Evolutionary conservation across 345 rosid species (phyloP).

Genomic region (Corchorus capsularis): DNA sequence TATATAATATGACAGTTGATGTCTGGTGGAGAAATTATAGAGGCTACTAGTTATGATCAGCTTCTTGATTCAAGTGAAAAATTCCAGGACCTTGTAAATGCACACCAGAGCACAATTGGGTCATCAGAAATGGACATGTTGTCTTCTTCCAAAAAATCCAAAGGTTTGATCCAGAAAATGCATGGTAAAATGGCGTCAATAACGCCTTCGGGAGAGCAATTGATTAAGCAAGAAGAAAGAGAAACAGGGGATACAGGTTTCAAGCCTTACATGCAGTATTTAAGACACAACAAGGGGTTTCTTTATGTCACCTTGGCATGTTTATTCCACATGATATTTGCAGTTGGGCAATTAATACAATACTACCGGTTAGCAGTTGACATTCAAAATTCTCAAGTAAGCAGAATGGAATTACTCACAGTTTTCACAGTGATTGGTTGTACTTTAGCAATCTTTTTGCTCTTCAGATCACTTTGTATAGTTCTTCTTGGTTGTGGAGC

Average conservation of each 20-base stretch:
- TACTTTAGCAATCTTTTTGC: constrained; percentile 46
- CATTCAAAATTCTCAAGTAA: constrained; percentile 63
- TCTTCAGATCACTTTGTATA: constrained; percentile 50
- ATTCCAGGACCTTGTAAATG: constrained; percentile 54
- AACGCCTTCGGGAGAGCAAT: constrained; percentile 36
- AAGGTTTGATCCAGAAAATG: constrained; percentile 35
- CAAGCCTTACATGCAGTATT: constrained; percentile 51
- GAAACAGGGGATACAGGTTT: constrained; percentile 55
- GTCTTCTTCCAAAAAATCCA: constrained; percentile 1
- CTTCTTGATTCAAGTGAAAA: constrained; percentile 40
- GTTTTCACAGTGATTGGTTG: constrained; percentile 67
- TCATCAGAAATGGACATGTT: constrained; percentile 11
- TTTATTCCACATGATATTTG: constrained; percentile 50
- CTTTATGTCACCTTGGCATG: constrained; percentile 56
- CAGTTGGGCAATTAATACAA: constrained; percentile 59
- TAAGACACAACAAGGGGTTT: constrained; percentile 75
- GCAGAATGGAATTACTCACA: constrained; percentile 50
- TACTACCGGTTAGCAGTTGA: constrained; percentile 83
- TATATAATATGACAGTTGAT: constrained; percentile 38
- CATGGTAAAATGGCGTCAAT: constrained; percentile 10
- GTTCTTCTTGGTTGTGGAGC: constrained; percentile 61
- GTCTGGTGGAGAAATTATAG: constrained; percentile 46
- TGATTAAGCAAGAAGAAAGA: constrained; percentile 56
- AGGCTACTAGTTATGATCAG: constrained; percentile 41
- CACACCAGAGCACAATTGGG: constrained; percentile 36